Base-by-base conservation (phyloP, 352 stramenopile genomes). In the Globisporangium orthogonon region DNA sequence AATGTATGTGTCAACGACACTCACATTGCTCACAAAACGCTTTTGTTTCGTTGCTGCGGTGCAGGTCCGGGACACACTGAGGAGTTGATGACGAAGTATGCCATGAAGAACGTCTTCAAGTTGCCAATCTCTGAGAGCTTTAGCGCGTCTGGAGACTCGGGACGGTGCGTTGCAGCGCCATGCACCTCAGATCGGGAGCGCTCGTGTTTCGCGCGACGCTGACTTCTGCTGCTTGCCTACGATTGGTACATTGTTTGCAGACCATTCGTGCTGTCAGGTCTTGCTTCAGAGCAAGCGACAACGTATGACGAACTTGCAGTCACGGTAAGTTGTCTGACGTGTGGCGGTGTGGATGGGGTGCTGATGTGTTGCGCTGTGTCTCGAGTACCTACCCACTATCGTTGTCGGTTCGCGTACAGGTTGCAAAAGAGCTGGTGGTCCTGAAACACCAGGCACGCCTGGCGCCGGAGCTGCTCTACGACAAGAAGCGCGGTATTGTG, bases 21-120 rank as follows among this genome's bases (percentile, higher is more conserved):
- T 4, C 6, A 11, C 6, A 48, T 23, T 29, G 7, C 28, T 49
- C 9, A 23, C 28, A 9, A 31, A 0, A 3, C 9, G 2, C 2
- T 31, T 23, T 9, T 10, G 15, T 6, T 28, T 18, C 49, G 18
- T 2, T 56, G 14, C 15, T 56, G 31, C 11, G 37, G 3, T 7
- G 14, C 48, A 94, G 85, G 85, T 5, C 60, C 70, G 28, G 83
- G 85, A 0, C 83, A 95, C 63, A 89, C 79, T 7, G 56, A 89
- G 14, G 80, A 92, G 48, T 68, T 95, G 17, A 66, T 91, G 28
- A 65, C 85, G 10, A 90, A 90, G 48, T 95, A 89, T 54, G 74
- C 67, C 37, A 83, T 95, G 66, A 86, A 85, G 62, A 88, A 95
- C 58, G 77, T 90, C 7, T 95, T 92, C 57, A 89, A 93, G 56